These are phyloP conservation scores for Funneliformis geosporum DNA, from an alignment of 192 early-diverging fungal genomes.

Conservation along the genomic window DNA sequence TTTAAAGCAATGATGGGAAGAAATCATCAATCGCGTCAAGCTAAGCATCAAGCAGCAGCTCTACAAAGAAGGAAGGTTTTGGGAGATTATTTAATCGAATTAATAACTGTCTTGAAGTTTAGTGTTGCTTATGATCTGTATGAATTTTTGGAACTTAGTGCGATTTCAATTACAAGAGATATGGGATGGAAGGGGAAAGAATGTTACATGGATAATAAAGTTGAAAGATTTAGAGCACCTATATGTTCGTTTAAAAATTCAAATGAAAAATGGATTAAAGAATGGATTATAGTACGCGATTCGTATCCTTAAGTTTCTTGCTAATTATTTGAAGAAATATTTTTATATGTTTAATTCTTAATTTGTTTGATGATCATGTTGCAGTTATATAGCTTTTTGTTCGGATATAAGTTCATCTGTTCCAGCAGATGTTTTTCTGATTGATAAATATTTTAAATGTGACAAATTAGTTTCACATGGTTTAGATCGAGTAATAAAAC, in stretches of 20 bases:
- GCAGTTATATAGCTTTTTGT: constrained; percentile 56
- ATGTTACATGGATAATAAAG: constrained; percentile 67
- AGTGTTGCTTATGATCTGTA: constrained; percentile 69
- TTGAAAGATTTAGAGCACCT: constrained; percentile 54
- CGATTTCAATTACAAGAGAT: constrained; percentile 70
- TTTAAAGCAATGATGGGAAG: background rate
- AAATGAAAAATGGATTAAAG: constrained; percentile 55
- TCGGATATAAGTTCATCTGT: constrained; percentile 41
- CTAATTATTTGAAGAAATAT: background rate
- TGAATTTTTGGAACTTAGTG: constrained; percentile 75
- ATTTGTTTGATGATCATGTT: background rate
- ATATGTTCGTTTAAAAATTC: constrained; percentile 40
- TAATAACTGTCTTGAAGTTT: constrained; percentile 63
- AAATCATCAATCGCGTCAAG: constrained; percentile 38
- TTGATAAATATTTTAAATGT: constrained; percentile 52
- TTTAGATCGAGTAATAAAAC: constrained; percentile 46
- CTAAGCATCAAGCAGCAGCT: constrained; percentile 38
- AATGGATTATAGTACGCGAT: constrained; percentile 78
- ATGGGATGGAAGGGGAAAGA: constrained; percentile 89
- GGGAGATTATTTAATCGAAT: constrained; percentile 59
- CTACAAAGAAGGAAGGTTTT: constrained; percentile 58
- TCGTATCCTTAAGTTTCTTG: constrained; percentile 41
- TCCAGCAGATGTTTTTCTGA: constrained; percentile 53
- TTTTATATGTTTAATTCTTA: background rate
- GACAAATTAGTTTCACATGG: constrained; percentile 17